These are phyloP conservation scores for Glebionis coronaria DNA, from an alignment of 129 eudicot species.

Conservation along the genomic window DNA sequence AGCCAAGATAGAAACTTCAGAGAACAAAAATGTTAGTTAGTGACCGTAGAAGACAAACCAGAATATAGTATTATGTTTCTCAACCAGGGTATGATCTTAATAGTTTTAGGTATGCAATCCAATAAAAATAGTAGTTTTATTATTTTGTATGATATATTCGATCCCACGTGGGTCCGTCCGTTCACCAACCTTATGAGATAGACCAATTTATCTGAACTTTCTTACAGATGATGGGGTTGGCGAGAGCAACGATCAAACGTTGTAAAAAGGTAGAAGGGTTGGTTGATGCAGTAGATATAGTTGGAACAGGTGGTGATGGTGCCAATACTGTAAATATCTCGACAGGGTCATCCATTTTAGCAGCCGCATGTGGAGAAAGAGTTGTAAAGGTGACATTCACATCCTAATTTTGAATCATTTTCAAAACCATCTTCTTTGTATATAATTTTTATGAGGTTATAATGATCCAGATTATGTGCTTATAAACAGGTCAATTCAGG, in stretches of 20 bases:
- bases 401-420: slow-evolving; percentile 15
- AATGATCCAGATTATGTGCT: slow-evolving; percentile 14
- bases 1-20: too few species aligned
- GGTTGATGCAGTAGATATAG: slow-evolving; percentile 61
- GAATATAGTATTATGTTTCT: background rate
- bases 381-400: slow-evolving; percentile 57
- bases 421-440: background rate
- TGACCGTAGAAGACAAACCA: too few species aligned
- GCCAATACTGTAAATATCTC: slow-evolving; percentile 77
- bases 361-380: slow-evolving; percentile 73
- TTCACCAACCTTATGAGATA: background rate
- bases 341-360: slow-evolving; percentile 69
- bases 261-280: slow-evolving; percentile 61
- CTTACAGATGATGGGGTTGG: slow-evolving; percentile 61
- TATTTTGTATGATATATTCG: too few species aligned
- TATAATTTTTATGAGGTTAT: slow-evolving; percentile 1
- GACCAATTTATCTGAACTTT: background rate
- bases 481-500: too few species aligned
- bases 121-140: background rate
- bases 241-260: slow-evolving; percentile 65
- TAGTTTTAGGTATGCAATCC: background rate
- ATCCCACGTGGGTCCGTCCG: too few species aligned
- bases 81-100: background rate
- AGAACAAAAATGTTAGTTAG: too few species aligned
- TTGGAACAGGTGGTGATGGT: slow-evolving; percentile 84